Percentiles rank a stretch among this genome's conserved stretches.
Evolutionary conservation across 257 asterid species (phyloP).

Genomic region (Solanum sitiens): DNA sequence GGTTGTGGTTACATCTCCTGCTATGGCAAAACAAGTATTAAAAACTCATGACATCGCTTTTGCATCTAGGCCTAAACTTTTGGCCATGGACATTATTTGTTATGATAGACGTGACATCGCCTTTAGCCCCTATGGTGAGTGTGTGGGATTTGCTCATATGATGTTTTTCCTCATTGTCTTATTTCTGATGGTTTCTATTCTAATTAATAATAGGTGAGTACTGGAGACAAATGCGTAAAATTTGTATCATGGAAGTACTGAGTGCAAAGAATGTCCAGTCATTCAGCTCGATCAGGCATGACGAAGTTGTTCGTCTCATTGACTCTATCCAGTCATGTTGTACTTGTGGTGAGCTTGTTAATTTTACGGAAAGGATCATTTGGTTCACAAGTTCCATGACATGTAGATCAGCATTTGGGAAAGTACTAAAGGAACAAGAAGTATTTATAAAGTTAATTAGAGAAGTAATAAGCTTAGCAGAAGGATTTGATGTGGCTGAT

Average conservation of each 20-base stretch:
- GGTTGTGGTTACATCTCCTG: neutral
- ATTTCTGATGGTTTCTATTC: no score
- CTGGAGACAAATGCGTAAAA: neutral
- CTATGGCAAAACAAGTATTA: neutral
- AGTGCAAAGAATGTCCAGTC: neutral
- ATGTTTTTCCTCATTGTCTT: no score
- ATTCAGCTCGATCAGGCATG: neutral
- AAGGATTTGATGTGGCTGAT: neutral
- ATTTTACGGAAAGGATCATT: neutral
- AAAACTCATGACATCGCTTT: neutral
- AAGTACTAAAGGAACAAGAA: neutral
- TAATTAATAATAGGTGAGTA: no score
- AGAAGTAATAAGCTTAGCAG: neutral
- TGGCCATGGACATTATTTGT: neutral
- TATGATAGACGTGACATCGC: neutral
- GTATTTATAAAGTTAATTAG: neutral
- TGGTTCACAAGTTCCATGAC: neutral
- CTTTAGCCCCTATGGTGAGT: neutral
- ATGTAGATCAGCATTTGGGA: neutral
- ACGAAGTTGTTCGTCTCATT: neutral
- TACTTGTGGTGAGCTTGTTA: neutral
- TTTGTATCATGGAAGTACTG: neutral
- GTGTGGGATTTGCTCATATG: no score
- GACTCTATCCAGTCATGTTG: neutral
- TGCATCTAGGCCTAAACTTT: neutral